phyloP scores from a whole-genome alignment of 768 basidiomycete species.

The Neoboletus subvelutipes region DNA sequence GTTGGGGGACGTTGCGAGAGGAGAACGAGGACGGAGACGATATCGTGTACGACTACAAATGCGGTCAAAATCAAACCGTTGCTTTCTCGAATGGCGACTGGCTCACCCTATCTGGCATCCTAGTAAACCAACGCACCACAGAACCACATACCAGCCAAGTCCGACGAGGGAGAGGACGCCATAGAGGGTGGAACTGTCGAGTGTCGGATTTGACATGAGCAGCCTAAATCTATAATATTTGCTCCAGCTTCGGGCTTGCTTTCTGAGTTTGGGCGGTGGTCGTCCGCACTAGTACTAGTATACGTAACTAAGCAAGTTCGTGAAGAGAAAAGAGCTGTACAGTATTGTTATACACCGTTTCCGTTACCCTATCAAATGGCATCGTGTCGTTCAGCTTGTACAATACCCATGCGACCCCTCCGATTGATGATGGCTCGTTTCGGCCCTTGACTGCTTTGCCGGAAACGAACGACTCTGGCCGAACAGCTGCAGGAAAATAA shows the following conservation, averaged over 20 bases:
- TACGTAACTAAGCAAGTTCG: conserved; percentile 30
- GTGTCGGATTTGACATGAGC: conserved; percentile 16
- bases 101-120: conserved; percentile 73
- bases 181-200: conserved; percentile 7
- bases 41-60: conserved; percentile 70
- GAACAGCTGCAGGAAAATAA: conserved; percentile 52
- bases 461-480: conserved; percentile 55
- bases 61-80: conserved; percentile 1
- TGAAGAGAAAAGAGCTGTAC: conserved; percentile 55
- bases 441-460: conserved; percentile 73
- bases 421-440: conserved; percentile 68
- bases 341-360: conserved; percentile 64
- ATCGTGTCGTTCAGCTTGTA: conserved; percentile 45
- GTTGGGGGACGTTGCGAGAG: conserved; percentile 48
- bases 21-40: conserved; percentile 61
- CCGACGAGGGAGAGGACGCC: conserved; percentile 39
- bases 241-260: background rate
- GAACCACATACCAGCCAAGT: conserved; percentile 55
- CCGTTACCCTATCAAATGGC: conserved; percentile 53
- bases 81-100: background rate
- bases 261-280: background rate
- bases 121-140: conserved; percentile 67
- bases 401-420: conserved; percentile 73
- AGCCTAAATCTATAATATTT: background rate
- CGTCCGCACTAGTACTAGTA: background rate